Conservation (phyloP, 2,329 filamentous ascomycete species). For the Aspergillus candidus region DNA sequence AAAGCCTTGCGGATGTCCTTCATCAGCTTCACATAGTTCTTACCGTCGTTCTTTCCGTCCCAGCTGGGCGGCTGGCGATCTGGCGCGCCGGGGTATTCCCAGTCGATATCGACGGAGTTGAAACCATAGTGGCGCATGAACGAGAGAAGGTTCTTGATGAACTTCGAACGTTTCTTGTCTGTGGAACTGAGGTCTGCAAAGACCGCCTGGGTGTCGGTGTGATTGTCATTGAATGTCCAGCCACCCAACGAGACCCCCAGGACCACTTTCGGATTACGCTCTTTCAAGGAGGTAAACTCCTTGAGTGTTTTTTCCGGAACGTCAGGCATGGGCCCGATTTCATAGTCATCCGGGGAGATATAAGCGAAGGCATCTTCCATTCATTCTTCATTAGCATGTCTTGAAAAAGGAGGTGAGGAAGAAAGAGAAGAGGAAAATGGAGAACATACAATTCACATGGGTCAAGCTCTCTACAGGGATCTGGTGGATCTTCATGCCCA, state of each 20-base stretch:
- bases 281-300: conserved; percentile 6
- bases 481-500: conserved; percentile 4
- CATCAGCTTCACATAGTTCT: not conserved
- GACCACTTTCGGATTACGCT: not conserved
- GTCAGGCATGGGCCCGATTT: conserved; percentile 2
- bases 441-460: conserved; percentile 11
- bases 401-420: not conserved
- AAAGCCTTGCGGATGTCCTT: too few relatives aligned
- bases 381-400: not conserved
- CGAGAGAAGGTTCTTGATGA: not conserved
- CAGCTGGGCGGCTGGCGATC: not conserved
- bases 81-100: conserved; percentile 5
- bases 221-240: conserved; percentile 11
- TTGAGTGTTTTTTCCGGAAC: not conserved
- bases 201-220: conserved; percentile 1
- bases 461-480: conserved; percentile 8
- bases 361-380: conserved; percentile 7
- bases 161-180: not conserved
- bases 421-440: not conserved
- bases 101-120: conserved; percentile 7
- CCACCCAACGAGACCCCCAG: conserved; percentile 8
- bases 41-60: conserved; percentile 1
- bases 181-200: conserved; percentile 4
- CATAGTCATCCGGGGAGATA: conserved; percentile 4
- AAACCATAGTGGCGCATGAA: conserved; percentile 5